Percentiles rank a stretch among this genome's conserved stretches.
phyloP scores from a whole-genome alignment of 2,329 filamentous ascomycete species.

The Pseudogymnoascus sp. region DNA sequence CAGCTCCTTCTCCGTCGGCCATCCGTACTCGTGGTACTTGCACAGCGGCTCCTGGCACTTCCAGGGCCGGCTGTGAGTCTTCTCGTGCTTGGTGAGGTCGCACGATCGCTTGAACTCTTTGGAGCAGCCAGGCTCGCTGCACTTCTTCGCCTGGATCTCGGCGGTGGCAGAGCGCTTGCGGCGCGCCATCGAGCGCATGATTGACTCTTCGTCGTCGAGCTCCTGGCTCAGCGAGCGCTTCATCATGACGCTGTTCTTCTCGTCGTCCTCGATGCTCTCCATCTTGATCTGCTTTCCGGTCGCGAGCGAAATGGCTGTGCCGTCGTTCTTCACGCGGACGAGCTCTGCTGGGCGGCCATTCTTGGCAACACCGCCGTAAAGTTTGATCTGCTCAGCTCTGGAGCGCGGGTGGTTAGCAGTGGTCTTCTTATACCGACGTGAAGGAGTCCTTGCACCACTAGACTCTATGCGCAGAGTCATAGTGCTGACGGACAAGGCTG shows the following conservation, averaged over 20 bases:
- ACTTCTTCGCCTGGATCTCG: conserved; percentile 71
- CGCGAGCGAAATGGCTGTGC: conserved; percentile 68
- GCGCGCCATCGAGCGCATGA: conserved; percentile 87
- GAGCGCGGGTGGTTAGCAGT: conserved; percentile 22
- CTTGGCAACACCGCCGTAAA: conserved; percentile 72
- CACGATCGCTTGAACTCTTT: conserved; percentile 97
- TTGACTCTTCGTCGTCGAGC: conserved; percentile 69
- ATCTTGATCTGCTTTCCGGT: conserved; percentile 59
- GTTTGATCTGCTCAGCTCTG: conserved; percentile 63
- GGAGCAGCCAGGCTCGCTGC: conserved; percentile 65
- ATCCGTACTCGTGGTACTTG: conserved; percentile 85
- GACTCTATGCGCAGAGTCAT: background rate
- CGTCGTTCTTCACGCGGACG: conserved; percentile 71
- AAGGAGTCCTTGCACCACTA: background rate
- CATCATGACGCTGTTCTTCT: conserved; percentile 41
- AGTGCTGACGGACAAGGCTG: background rate
- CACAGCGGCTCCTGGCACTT: conserved; percentile 77
- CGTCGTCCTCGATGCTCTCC: conserved; percentile 41
- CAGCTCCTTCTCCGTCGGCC: conserved; percentile 96
- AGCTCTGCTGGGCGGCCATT: conserved; percentile 79
- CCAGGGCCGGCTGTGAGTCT: conserved; percentile 93
- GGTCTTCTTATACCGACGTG: conserved; percentile 8
- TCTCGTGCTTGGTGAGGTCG: conserved; percentile 95
- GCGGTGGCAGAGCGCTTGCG: conserved; percentile 89
- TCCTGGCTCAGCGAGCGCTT: conserved; percentile 62